phyloP scores from a whole-genome alignment of 2,329 filamentous ascomycete genomes.

The Cordyceps javanica region DNA sequence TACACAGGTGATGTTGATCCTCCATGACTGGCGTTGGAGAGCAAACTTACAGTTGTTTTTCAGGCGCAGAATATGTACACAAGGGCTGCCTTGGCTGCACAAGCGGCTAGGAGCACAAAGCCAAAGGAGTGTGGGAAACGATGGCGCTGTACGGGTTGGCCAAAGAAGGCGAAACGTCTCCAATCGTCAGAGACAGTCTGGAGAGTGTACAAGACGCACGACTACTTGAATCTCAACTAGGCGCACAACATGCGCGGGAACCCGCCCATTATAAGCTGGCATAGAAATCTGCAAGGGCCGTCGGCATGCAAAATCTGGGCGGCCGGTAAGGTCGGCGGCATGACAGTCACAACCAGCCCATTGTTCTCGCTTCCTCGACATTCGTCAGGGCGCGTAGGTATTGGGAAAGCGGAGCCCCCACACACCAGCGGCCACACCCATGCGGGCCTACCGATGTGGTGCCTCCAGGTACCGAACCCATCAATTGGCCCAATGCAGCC shows the following conservation, averaged over 20 bases:
- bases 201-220: not conserved
- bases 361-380: slow-evolving; percentile 1
- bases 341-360: not conserved
- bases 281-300: not conserved
- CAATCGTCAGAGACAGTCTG: not conserved
- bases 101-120: not conserved
- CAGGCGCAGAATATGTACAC: not conserved
- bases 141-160: not conserved
- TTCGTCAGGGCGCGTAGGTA: slow-evolving; percentile 6
- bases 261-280: not conserved
- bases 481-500: slow-evolving; percentile 5
- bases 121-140: not conserved
- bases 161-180: not conserved
- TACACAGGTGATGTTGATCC: slow-evolving; percentile 1
- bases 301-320: not conserved
- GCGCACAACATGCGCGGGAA: not conserved
- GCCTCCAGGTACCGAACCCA: not conserved
- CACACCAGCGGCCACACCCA: slow-evolving; percentile 7
- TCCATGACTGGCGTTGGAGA: not conserved
- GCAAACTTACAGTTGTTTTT: slow-evolving; percentile 9
- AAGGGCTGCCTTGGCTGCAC: not conserved
- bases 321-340: not conserved
- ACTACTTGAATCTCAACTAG: not conserved
- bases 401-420: slow-evolving; percentile 6
- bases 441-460: slow-evolving; percentile 1